A percentile compares a stretch with the other conserved stretches of the same genome.
phyloP scores from a whole-genome alignment of 352 stramenopile species.

The Globisporangium paroecandrum region DNA sequence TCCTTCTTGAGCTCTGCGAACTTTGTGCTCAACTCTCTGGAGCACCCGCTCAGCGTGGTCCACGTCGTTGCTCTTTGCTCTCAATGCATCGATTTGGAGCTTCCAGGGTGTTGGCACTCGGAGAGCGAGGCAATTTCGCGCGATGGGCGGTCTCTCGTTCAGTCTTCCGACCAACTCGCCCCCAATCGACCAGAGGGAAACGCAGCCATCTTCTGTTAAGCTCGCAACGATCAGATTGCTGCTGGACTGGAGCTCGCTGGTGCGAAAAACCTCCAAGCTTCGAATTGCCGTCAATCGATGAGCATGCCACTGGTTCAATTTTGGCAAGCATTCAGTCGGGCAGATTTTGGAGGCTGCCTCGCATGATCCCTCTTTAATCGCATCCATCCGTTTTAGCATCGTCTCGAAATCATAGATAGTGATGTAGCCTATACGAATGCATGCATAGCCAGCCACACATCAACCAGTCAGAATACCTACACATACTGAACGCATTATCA shows the following conservation, averaged over 20 bases:
- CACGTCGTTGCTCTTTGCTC: background rate
- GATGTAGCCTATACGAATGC: conserved; percentile 23
- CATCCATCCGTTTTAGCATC: conserved; percentile 6
- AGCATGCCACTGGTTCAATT: conserved; percentile 27
- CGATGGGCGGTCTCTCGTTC: conserved; percentile 4
- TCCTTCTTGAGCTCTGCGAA: background rate
- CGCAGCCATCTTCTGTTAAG: conserved; percentile 26
- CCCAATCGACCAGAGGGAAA: conserved; percentile 34
- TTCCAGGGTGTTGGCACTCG: conserved; percentile 6
- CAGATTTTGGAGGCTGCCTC: background rate
- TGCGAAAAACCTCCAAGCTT: conserved; percentile 14
- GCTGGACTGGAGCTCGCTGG: conserved; percentile 4
- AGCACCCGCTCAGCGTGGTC: conserved; percentile 7
- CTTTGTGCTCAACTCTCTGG: conserved; percentile 15
- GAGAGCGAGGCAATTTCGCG: background rate
- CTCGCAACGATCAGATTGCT: conserved; percentile 21
- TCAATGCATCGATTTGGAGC: background rate
- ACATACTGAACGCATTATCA: background rate
- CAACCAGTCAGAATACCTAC: background rate
- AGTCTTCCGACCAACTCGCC: conserved; percentile 32
- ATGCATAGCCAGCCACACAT: background rate
- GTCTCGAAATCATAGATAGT: conserved; percentile 28
- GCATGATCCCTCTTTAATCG: background rate
- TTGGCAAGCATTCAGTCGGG: conserved; percentile 11
- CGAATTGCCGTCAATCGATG: conserved; percentile 23